Percentiles rank a stretch among this genome's conserved stretches.
These are phyloP conservation scores for Penicillium atrosanguineum DNA, from an alignment of 495 filamentous ascomycete species.

Conservation along the genomic window DNA sequence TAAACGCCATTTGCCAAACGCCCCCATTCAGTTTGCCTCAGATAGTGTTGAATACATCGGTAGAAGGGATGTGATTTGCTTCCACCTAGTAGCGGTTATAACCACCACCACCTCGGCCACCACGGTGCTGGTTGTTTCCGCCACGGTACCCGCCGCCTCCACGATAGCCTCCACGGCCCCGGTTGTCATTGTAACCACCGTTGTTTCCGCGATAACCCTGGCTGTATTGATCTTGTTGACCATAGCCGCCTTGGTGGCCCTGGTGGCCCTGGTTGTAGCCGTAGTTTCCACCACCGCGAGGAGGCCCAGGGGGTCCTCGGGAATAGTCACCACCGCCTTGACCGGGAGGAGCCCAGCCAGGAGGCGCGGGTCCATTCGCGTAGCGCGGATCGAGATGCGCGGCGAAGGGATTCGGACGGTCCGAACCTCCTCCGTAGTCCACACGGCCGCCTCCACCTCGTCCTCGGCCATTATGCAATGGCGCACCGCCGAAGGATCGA, in stretches of 20 bases:
- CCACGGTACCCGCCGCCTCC: constrained; percentile 30
- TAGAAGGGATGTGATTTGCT: constrained; percentile 1
- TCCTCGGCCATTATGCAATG: constrained; percentile 45
- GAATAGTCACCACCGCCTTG: constrained; percentile 34
- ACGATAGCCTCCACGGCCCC: constrained; percentile 24
- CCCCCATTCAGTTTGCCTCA: neutral
- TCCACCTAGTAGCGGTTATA: constrained; percentile 38
- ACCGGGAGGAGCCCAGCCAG: constrained; percentile 39
- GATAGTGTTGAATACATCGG: constrained; percentile 6
- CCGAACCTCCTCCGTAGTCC: constrained; percentile 34
- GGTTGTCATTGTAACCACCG: constrained; percentile 24
- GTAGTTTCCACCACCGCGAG: constrained; percentile 37
- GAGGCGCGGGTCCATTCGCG: constrained; percentile 26
- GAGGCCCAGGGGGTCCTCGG: constrained; percentile 41
- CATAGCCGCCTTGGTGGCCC: constrained; percentile 30
- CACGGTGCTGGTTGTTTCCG: constrained; percentile 28
- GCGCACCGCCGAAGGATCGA: constrained; percentile 61
- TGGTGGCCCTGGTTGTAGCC: constrained; percentile 28
- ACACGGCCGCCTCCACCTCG: constrained; percentile 56
- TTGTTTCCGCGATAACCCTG: constrained; percentile 26
- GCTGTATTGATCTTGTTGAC: constrained; percentile 27
- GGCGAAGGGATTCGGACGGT: constrained; percentile 54
- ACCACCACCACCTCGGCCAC: constrained; percentile 30
- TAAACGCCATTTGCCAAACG: constrained; percentile 4
- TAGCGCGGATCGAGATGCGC: constrained; percentile 53